A percentile compares a stretch with the other conserved stretches of the same genome.
phyloP scores from a whole-genome alignment of 495 filamentous ascomycete genomes.

The Penicillium turbatum region DNA sequence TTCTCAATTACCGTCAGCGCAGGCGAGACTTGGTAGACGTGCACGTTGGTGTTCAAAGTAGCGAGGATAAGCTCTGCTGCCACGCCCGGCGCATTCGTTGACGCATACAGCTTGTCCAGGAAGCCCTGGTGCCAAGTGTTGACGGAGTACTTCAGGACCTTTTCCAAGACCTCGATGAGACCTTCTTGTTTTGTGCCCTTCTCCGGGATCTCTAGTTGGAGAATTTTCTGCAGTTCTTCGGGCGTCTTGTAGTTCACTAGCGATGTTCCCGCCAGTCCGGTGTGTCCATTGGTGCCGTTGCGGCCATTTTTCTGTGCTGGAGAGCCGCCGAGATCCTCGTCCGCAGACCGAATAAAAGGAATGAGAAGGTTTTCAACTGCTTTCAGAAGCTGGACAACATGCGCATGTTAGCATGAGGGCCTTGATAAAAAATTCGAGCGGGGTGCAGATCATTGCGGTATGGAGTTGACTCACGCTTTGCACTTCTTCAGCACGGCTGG shows the following conservation, averaged over 20 bases:
- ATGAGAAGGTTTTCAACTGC: constrained; percentile 71
- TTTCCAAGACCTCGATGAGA: constrained; percentile 58
- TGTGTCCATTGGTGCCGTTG: constrained; percentile 43
- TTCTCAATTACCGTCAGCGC: constrained; percentile 84
- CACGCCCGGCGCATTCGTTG: constrained; percentile 79
- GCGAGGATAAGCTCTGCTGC: constrained; percentile 78
- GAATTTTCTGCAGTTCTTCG: constrained; percentile 58
- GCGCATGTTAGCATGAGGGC: not conserved
- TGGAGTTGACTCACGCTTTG: constrained; percentile 35
- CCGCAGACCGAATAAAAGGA: constrained; percentile 72
- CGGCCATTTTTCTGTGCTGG: constrained; percentile 36
- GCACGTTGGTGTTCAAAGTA: constrained; percentile 83
- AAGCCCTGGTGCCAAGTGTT: constrained; percentile 98
- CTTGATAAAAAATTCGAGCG: not conserved
- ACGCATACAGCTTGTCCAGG: constrained; percentile 85
- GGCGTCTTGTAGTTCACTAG: constrained; percentile 70
- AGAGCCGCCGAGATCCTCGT: constrained; percentile 53
- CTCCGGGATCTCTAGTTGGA: constrained; percentile 62
- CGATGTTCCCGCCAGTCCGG: constrained; percentile 48
- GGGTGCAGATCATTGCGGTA: constrained; percentile 3
- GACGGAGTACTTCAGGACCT: constrained; percentile 74
- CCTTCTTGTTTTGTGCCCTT: constrained; percentile 67
- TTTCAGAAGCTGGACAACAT: constrained; percentile 56
- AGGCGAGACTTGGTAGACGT: constrained; percentile 87
- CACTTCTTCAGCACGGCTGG: constrained; percentile 42